phyloP scores from a whole-genome alignment of 805 yeast species.

The Suhomyces faveliae region DNA sequence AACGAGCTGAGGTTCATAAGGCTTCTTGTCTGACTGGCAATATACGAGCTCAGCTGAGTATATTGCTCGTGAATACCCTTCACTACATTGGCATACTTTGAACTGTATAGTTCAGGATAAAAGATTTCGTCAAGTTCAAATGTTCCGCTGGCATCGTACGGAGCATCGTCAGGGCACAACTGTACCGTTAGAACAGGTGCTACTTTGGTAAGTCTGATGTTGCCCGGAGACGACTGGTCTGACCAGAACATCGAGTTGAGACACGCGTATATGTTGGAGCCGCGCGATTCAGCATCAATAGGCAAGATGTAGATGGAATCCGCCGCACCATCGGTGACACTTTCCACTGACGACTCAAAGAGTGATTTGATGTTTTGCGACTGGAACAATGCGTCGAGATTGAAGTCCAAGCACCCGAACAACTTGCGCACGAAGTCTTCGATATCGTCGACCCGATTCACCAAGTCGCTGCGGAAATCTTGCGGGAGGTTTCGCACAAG shows the following conservation, averaged over 20 bases:
- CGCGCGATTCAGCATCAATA: slow-evolving; percentile 31
- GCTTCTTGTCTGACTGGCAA: slow-evolving; percentile 14
- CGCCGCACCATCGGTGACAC: slow-evolving; percentile 23
- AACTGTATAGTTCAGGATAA: slow-evolving; percentile 36
- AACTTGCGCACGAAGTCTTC: slow-evolving; percentile 17
- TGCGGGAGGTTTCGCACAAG: slow-evolving; percentile 17
- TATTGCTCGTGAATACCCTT: slow-evolving; percentile 17
- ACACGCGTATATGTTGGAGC: slow-evolving; percentile 27
- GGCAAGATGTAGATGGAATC: slow-evolving; percentile 29
- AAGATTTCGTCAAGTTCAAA: slow-evolving; percentile 29
- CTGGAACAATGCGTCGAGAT: not conserved
- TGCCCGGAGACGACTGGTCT: slow-evolving; percentile 28
- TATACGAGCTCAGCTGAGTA: not conserved
- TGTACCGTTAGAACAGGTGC: slow-evolving; percentile 34
- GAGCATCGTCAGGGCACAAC: slow-evolving; percentile 27
- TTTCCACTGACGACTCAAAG: slow-evolving; percentile 29
- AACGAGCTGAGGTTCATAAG: slow-evolving; percentile 35
- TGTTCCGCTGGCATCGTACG: slow-evolving; percentile 7
- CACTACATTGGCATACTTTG: slow-evolving; percentile 19
- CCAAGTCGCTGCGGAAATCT: slow-evolving; percentile 18
- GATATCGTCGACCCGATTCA: slow-evolving; percentile 17
- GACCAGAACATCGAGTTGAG: slow-evolving; percentile 40
- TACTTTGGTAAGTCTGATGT: slow-evolving; percentile 24
- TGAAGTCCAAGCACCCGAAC: slow-evolving; percentile 8
- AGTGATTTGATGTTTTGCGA: slow-evolving; percentile 12